Base-by-base conservation (phyloP, 371 early-diverging fungal genomes). In the Batkoa obscura region DNA sequence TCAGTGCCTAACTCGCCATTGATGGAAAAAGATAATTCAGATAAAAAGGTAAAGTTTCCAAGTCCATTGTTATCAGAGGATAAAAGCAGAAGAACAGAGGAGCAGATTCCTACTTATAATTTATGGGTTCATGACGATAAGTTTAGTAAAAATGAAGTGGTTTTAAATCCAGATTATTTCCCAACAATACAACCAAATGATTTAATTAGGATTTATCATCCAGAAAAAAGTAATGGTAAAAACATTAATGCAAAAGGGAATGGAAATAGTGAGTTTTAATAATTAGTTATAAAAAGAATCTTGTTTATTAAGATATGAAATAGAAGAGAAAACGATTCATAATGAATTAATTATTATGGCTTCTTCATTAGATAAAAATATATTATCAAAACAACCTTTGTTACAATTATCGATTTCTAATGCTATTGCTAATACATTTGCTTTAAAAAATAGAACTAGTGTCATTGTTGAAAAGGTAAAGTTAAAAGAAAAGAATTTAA, bases 131-230 rank as follows among this genome's bases (percentile, higher is more conserved):
- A 87, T 59, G 74, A 74, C 38, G 76, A 77, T 5, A 60, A 70
- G 31, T 79, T 73, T 63, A 81, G 80, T 8, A 61, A 72, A 32
- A 78, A 75, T 35, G 91, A 91, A 54, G 74, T 90, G 47, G 73
- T 91, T 12, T 66, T 94, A 42, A 86, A 88, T 64, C 86, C 90
- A 3, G 77, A 83, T 50, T 73, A 68, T 52, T 84, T 94, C 54
- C 84, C 90, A 0, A 75, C 72, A 23, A 67, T 86, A 34, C 64
- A 72, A 32, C 74, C 75, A 23, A 89, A 90, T 38, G 90, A 92
- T 60, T 68, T 90, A 34, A 71, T 94, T 13, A 75, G 78, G 57
- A 70, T 88, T 30, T 68, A 65, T 52, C 66, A 69, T 46, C 68
- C 72, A 6, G 57, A n/a, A 5, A 55, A 43, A 3, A 52, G 32